These are phyloP conservation scores for Colletotrichum karsti DNA, from an alignment of 2,329 filamentous ascomycete species.

Conservation along the genomic window DNA sequence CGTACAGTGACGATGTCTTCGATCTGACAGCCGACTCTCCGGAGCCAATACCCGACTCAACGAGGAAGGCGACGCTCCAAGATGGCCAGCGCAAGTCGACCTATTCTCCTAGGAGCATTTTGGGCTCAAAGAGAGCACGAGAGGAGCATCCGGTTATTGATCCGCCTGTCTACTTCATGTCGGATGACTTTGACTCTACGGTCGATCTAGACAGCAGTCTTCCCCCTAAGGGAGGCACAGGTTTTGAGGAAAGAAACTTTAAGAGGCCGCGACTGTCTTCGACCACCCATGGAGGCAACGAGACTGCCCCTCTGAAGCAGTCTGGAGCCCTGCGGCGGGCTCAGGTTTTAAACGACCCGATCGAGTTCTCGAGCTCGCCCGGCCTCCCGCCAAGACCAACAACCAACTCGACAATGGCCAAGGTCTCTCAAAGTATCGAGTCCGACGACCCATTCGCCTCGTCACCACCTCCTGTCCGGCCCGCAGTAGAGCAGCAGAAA, in stretches of 20 bases:
- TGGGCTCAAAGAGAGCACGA: slow-evolving; percentile 2
- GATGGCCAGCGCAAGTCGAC: neutral
- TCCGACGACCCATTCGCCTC: slow-evolving; percentile 33
- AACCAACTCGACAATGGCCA: neutral
- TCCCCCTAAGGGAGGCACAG: neutral
- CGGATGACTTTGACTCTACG: slow-evolving; percentile 52
- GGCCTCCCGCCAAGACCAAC: neutral
- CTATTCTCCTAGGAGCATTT: neutral
- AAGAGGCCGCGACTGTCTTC: slow-evolving; percentile 38
- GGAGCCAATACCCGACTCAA: neutral
- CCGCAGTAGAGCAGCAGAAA: slow-evolving; percentile 19
- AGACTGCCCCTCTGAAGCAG: neutral
- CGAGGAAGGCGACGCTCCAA: neutral
- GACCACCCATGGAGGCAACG: neutral
- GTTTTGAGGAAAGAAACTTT: slow-evolving; percentile 35
- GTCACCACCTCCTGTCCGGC: slow-evolving; percentile 30
- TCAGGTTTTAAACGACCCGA: slow-evolving; percentile 32
- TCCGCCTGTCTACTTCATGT: slow-evolving; percentile 40
- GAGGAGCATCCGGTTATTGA: neutral
- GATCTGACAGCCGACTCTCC: slow-evolving; percentile 29
- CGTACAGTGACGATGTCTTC: slow-evolving; percentile 24
- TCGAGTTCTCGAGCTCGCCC: slow-evolving; percentile 48
- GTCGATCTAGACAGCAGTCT: slow-evolving; percentile 40
- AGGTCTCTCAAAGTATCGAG: neutral
- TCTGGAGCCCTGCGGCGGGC: neutral